Evolutionary conservation across 768 basidiomycete genomes (phyloP), one percentile per base, ranked within the genome.

Genomic region (Rhodotorula taiwanensis): DNA sequence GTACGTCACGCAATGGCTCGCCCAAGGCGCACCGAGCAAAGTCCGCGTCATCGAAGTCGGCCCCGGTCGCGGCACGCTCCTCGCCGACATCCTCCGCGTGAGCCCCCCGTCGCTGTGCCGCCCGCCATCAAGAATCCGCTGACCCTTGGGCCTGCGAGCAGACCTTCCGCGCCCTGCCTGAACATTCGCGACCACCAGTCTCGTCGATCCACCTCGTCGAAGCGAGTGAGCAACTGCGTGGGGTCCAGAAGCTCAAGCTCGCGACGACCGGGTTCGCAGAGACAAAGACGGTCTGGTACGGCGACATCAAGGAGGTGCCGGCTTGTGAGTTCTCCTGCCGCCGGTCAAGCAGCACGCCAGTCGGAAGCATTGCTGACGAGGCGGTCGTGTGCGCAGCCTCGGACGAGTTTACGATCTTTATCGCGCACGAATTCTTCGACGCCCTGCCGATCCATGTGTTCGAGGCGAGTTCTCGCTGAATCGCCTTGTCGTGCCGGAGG

Each of bases 391-490:
- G 54, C 55, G 55, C 54, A 71, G 74, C 71, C 51, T 52, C 58
- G 15, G 76, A 78, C 56, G 76, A 73, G 44, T 97, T 85, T 75
- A 92, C 91, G 0, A 84, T 95, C 79, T 75, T 95, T 28, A 78
- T 97, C 21, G 95, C 95, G 0, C 93, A 99, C 75, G 95, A 98
- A 73, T 94, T 98, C 77, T 98, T 99, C 66, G 95, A 98, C 74
- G 93, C 93, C 0, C 79, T 99, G 48, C 94, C 95, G 0, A 84
- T 97, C 51, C 89, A 95, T 75, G 78, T 92, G 42, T 78, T 98
- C 42, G 84, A 94, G 79, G 92, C 90, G 67, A n/a, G n/a, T n/a
- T n/a, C n/a, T n/a, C n/a, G n/a, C n/a, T n/a, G n/a, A n/a, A n/a
- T n/a, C n/a, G n/a, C n/a, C n/a, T n/a, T n/a, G n/a, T n/a, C n/a